Conservation (phyloP, 1,139 yeast species). For the Maudiozyma humilis region DNA sequence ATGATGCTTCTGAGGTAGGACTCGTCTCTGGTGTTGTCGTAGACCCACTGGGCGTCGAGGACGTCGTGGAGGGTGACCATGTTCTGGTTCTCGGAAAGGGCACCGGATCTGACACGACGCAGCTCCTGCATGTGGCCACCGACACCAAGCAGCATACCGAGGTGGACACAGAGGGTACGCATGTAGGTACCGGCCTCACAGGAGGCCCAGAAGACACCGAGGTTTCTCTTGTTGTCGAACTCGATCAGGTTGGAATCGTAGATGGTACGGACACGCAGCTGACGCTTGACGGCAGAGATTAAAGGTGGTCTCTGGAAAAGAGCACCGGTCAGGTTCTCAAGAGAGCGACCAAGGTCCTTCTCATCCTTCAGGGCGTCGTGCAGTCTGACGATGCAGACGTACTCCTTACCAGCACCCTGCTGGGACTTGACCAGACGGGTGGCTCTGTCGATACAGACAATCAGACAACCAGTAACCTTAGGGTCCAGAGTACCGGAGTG, state of each 20-base stretch:
- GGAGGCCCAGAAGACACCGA: constrained; percentile 98
- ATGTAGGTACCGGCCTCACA: constrained; percentile 99
- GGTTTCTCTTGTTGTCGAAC: constrained; percentile 92
- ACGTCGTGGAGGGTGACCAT: constrained; percentile 95
- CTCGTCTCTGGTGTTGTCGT: constrained; percentile 96
- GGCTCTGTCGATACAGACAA: constrained; percentile 96
- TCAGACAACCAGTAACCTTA: constrained; percentile 94
- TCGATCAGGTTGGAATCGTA: constrained; percentile 93
- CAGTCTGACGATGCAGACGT: constrained; percentile 92
- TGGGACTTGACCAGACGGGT: constrained; percentile 96
- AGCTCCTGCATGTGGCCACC: constrained; percentile 99
- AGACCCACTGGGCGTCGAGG: constrained; percentile 95
- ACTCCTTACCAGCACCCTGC: constrained; percentile 99
- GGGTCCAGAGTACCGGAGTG: constrained; percentile 99
- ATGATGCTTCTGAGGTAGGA: constrained; percentile 87
- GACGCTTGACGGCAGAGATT: constrained; percentile 98
- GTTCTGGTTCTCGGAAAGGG: constrained; percentile 80
- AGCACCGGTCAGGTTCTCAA: constrained; percentile 96
- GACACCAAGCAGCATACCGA: constrained; percentile 95
- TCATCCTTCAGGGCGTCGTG: constrained; percentile 90
- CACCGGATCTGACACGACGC: constrained; percentile 98
- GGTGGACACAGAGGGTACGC: constrained; percentile 97
- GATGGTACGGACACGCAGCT: constrained; percentile 94
- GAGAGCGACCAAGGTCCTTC: constrained; percentile 77
- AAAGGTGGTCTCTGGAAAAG: constrained; percentile 98